Evolutionary conservation across 2,329 filamentous ascomycete species (phyloP).

Genomic region (Rosellinia necatrix): DNA sequence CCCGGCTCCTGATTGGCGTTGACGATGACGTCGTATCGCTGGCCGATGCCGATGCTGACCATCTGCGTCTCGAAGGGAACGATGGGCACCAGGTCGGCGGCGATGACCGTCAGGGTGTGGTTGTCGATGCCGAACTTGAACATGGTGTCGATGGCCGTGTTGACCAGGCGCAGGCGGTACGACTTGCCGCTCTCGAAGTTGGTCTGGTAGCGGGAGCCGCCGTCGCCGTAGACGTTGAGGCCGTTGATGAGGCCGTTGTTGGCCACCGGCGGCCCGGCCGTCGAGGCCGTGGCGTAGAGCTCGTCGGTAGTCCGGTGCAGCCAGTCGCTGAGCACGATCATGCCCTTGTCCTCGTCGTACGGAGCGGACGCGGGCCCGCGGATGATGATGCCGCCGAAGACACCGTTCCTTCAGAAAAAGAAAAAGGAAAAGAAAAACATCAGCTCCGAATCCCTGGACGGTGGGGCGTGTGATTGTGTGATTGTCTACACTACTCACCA

Average conservation of each 20-base stretch:
- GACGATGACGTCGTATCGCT: slow-evolving; percentile 54
- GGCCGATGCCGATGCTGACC: slow-evolving; percentile 42
- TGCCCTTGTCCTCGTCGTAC: slow-evolving; percentile 67
- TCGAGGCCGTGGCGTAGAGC: slow-evolving; percentile 39
- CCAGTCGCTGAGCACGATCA: slow-evolving; percentile 64
- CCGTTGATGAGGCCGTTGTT: slow-evolving; percentile 49
- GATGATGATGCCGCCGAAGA: slow-evolving; percentile 61
- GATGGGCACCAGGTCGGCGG: slow-evolving; percentile 62
- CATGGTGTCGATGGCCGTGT: slow-evolving; percentile 49
- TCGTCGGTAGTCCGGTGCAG: slow-evolving; percentile 50
- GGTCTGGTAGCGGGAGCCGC: slow-evolving; percentile 44
- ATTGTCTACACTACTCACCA: slow-evolving; percentile 32
- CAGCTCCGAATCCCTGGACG: slow-evolving; percentile 1
- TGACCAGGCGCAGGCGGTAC: slow-evolving; percentile 55
- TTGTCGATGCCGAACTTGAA: slow-evolving; percentile 59
- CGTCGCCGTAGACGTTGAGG: slow-evolving; percentile 42
- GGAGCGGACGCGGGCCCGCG: slow-evolving; percentile 60
- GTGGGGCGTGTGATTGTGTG: neutral
- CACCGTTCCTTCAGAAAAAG: slow-evolving; percentile 36
- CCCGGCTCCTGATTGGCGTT: slow-evolving; percentile 44
- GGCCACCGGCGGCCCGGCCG: slow-evolving; percentile 41
- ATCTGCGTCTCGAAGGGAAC: slow-evolving; percentile 55
- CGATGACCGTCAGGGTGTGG: slow-evolving; percentile 62
- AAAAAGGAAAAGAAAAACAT: too few relatives aligned
- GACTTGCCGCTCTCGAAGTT: slow-evolving; percentile 48